Percentiles rank a stretch among this genome's conserved stretches.
Conservation (phyloP, 345 rosid species). For the Aegle marmelos region DNA sequence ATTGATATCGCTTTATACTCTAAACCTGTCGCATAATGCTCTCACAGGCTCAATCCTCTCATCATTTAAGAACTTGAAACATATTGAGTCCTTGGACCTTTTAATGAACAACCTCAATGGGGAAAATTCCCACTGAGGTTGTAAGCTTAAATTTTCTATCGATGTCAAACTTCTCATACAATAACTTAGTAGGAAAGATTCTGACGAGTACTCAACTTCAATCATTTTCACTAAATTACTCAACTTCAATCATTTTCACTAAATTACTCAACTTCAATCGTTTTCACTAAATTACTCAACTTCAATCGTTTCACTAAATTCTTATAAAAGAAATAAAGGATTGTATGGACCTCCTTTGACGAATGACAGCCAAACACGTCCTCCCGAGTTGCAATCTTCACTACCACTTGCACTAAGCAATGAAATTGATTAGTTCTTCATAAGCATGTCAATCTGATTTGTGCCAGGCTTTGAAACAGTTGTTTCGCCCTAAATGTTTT, state of each 20-base stretch:
- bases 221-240: too few species aligned
- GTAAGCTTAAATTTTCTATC: slow-evolving; percentile 27
- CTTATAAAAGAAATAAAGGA: too few species aligned
- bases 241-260: too few species aligned
- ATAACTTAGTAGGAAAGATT: slow-evolving; percentile 3
- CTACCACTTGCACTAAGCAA: not conserved
- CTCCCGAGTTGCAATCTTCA: not conserved
- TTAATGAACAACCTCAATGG: slow-evolving; percentile 25
- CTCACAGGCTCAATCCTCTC: too few species aligned
- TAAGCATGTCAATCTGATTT: not conserved
- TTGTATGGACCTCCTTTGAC: not conserved
- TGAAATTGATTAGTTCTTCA: not conserved
- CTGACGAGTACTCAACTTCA: too few species aligned
- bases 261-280: too few species aligned
- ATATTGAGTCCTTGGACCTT: too few species aligned
- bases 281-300: too few species aligned
- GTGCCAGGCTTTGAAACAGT: slow-evolving; percentile 39
- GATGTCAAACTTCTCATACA: slow-evolving; percentile 30
- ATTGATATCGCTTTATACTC: too few species aligned
- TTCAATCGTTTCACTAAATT: too few species aligned
- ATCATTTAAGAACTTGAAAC: too few species aligned
- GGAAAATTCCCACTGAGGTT: slow-evolving; percentile 24
- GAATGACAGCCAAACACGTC: not conserved
- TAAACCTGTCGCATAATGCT: too few species aligned
- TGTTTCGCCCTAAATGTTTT: slow-evolving; percentile 33